Base-by-base conservation (phyloP, 2,329 filamentous ascomycete genomes). In the Alternaria viburni region DNA sequence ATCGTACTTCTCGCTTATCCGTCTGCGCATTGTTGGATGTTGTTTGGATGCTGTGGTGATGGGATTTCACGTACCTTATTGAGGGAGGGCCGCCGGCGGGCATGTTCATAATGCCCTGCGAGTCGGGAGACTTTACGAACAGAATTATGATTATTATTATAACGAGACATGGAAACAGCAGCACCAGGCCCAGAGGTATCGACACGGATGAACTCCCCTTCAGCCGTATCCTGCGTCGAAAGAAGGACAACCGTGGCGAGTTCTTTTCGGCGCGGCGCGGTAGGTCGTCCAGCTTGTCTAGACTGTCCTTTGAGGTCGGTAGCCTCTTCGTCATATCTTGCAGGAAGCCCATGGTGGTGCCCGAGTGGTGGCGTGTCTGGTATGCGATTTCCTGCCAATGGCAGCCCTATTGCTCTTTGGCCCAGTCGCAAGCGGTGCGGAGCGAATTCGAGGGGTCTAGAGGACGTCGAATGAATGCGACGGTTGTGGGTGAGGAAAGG, bases 1-100 rank as follows among this genome's bases (percentile, higher is more conserved):
- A 83, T 99, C 96, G 81, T 98, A 89, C 75, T 96, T 92, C 82
- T 98, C 96, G 82, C 91, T 97, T 74, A 99, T 99, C 88, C 93
- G 95, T 72, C 94, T 97, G 77, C 74, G 69, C 17, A 11, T 23
- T 54, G 61, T 76, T 66, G 77, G 71, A 50, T 9, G 25, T 44
- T 15, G 45, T 9, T 11, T 41, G n/a, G 26, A 21, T 23, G 8
- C 13, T 43, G 50, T 3, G 21, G 50, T 25, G 13, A 28, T 46
- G 6, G 4, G 28, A 44, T 10, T 25, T 6, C n/a, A 58, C 67
- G 25, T 87, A 96, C 93, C 94, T 90, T 82, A 97, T 97, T 52
- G 91, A 89, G 44, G 95, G 95, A 69, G 95, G 93, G 59, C 93
- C 89, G 49, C 94, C 93, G 63, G 92, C 91, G 50, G 95, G 94